phyloP scores from a whole-genome alignment of 2,329 filamentous ascomycete genomes.

The Phoma sp. region DNA sequence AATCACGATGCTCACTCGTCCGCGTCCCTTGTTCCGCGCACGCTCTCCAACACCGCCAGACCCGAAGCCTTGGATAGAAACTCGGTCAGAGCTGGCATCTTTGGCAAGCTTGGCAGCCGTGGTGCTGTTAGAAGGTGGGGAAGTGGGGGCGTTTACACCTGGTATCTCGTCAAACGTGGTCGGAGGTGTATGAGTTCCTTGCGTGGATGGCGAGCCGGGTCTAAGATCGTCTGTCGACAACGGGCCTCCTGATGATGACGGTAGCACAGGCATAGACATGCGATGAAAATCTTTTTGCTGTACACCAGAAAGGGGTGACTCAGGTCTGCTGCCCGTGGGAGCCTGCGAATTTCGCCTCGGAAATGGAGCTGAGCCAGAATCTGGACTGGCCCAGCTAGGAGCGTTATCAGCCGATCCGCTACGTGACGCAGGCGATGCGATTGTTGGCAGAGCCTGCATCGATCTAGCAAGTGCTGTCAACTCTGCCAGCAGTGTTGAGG shows the following conservation, averaged over 20 bases:
- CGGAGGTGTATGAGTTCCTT: constrained; percentile 43
- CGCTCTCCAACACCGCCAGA: constrained; percentile 72
- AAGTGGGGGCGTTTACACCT: constrained; percentile 44
- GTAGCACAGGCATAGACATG: constrained; percentile 80
- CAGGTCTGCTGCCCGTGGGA: constrained; percentile 34
- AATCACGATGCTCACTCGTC: constrained; percentile 77
- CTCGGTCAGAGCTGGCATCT: constrained; percentile 66
- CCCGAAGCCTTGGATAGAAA: constrained; percentile 70
- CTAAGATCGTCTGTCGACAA: constrained; percentile 35
- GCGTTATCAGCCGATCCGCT: constrained; percentile 32
- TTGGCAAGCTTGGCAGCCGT: constrained; percentile 55
- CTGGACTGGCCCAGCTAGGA: constrained; percentile 40
- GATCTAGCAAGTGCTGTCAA: constrained; percentile 57
- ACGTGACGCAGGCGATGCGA: constrained; percentile 60
- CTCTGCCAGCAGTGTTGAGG: constrained; percentile 54
- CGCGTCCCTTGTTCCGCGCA: constrained; percentile 80
- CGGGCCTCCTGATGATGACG: constrained; percentile 43
- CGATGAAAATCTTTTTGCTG: constrained; percentile 68
- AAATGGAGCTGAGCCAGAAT: constrained; percentile 29
- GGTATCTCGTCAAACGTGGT: constrained; percentile 59
- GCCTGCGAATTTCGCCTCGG: constrained; percentile 43
- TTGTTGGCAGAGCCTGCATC: constrained; percentile 63
- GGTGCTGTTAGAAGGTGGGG: constrained; percentile 51
- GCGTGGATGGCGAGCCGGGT: constrained; percentile 33
- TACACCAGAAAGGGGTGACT: constrained; percentile 43